Conservation (phyloP, 495 filamentous ascomycete species). For the Aeminium ludgeri region DNA sequence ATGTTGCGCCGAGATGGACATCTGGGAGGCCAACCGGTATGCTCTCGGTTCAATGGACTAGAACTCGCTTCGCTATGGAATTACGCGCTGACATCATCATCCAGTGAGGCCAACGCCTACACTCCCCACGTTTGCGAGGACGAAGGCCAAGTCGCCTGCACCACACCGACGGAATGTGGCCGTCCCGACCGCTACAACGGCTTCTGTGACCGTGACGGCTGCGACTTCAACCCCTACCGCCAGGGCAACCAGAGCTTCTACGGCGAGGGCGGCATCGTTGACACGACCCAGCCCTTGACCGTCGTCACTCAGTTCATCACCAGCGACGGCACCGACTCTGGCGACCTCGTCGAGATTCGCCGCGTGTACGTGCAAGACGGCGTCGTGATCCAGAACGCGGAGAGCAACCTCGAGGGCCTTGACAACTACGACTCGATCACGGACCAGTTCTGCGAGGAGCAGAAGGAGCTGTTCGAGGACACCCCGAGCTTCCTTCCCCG, state of each 20-base stretch:
- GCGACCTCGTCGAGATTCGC: conserved; percentile 37
- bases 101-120: conserved; percentile 13
- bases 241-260: conserved; percentile 41
- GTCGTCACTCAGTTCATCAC: conserved; percentile 53
- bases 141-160: conserved; percentile 28
- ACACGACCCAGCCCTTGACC: conserved; percentile 44
- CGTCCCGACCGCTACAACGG: conserved; percentile 33
- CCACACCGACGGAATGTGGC: conserved; percentile 30
- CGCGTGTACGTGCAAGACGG: conserved; percentile 47
- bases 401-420: conserved; percentile 34
- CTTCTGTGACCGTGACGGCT: conserved; percentile 49
- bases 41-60: conserved; percentile 1
- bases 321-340: conserved; percentile 27
- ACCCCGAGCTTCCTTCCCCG: conserved; percentile 37
- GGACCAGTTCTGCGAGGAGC: conserved; percentile 39
- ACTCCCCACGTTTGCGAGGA: conserved; percentile 23
- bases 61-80: no score
- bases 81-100: no score
- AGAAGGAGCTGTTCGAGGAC: conserved; percentile 47
- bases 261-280: conserved; percentile 35
- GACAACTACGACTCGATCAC: conserved; percentile 42
- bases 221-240: conserved; percentile 47
- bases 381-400: conserved; percentile 41
- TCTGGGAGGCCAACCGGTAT: conserved; percentile 8
- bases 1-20: conserved; percentile 9